Percentiles rank a stretch among this genome's conserved stretches.
Evolutionary conservation across 1,139 yeast genomes (phyloP).

Genomic region (Taphrina flavorubra): DNA sequence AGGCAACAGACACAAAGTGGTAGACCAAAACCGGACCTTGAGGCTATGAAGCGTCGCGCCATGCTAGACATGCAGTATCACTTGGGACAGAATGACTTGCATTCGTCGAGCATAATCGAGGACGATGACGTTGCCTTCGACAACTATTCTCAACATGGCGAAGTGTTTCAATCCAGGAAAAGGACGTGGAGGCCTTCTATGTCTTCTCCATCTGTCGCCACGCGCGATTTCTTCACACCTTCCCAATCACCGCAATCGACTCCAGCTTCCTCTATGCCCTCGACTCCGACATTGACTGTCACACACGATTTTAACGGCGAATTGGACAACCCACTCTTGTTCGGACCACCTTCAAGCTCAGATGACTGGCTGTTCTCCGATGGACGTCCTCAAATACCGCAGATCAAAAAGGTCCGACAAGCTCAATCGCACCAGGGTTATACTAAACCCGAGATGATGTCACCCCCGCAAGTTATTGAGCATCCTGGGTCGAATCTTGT

Average conservation of each 20-base stretch:
- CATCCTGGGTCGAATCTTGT: constrained; percentile 44
- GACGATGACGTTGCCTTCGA: constrained; percentile 37
- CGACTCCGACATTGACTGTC: constrained; percentile 40
- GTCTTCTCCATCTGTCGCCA: constrained; percentile 41
- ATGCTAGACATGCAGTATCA: constrained; percentile 35
- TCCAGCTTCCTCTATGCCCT: constrained; percentile 42
- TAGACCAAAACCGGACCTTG: constrained; percentile 35
- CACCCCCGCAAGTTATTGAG: constrained; percentile 50
- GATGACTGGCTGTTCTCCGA: constrained; percentile 41
- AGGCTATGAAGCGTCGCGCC: constrained; percentile 41
- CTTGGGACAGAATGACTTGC: constrained; percentile 19
- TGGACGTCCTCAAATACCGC: constrained; percentile 34
- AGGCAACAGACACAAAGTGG: constrained; percentile 41
- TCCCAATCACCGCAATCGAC: constrained; percentile 43
- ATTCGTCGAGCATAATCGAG: constrained; percentile 12
- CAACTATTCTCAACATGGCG: constrained; percentile 19
- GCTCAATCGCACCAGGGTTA: constrained; percentile 3
- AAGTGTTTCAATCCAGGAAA: constrained; percentile 25
- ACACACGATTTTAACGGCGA: constrained; percentile 38
- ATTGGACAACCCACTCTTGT: constrained; percentile 27
- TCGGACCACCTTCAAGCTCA: constrained; percentile 42
- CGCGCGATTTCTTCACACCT: constrained; percentile 42
- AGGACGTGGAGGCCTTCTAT: constrained; percentile 34
- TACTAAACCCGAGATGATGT: constrained; percentile 44
- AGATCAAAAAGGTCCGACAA: constrained; percentile 26